Base-by-base conservation (phyloP, 2,329 filamentous ascomycete genomes). In the Aspergillus hortae region DNA sequence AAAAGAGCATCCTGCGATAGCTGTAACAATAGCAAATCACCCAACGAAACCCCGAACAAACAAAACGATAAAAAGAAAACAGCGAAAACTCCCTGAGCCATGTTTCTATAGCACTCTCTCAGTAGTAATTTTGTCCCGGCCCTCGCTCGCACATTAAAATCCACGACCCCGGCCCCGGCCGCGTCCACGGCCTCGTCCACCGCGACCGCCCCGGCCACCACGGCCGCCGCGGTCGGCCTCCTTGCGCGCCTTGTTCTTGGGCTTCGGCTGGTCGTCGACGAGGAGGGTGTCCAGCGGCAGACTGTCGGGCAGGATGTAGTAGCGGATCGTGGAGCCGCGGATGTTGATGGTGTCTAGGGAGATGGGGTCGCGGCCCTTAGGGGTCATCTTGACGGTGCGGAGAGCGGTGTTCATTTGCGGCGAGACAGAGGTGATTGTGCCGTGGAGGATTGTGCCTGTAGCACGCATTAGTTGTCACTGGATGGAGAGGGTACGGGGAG, bases 191-290 rank as follows among this genome's bases (percentile, higher is more conserved):
- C 79, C 72, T 44, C 74, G 64, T 15, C 81, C 74, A 53, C 84
- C 78, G 25, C 78, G 70, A 47, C 77, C 61, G 38, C 75, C 71
- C 41, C 79, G 74, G 10, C 75, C 74, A 35, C 77, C 68, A 21
- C 76, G 70, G 43, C 77, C 69, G 42, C 79, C 74, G 44, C 86
- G 78, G 48, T 76, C 74, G 40, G 68, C 81, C 77, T 97, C 94
- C 81, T 99, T 99, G 69, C 92, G 85, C 23, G 94, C 92, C 85
- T 99, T 99, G 79, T 99, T 99, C 88, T 97, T 97, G 56, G 94
- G 92, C 80, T 99, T 99, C 47, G 92, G 91, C 66, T 90, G 86
- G 75, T 99, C 94, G 72, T 99, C 94, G 63, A 99, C 91, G 56
- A 99, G 82, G 48, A 99, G 82, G 38, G 92, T 96, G 74, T 99